phyloP scores from a whole-genome alignment of 2,329 filamentous ascomycete species.

The Aureobasidium sp. region DNA sequence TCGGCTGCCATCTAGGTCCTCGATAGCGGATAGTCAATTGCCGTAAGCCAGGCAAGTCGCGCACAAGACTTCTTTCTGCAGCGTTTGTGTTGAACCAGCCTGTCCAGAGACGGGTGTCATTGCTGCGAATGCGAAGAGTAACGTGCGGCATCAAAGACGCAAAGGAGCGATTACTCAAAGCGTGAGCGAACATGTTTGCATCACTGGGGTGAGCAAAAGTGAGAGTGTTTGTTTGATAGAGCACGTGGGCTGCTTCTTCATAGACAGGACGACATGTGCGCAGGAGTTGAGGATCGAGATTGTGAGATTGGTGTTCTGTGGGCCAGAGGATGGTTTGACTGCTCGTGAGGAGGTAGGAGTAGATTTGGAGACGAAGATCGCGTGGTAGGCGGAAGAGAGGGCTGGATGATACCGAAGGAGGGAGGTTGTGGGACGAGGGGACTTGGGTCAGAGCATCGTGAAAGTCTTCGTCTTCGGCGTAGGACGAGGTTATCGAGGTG shows the following conservation, averaged over 20 bases:
- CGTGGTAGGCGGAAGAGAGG: slow-evolving; percentile 28
- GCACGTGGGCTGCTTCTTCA: slow-evolving; percentile 26
- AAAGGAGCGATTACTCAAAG: slow-evolving; percentile 20
- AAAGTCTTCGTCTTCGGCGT: slow-evolving; percentile 17
- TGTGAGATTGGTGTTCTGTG: slow-evolving; percentile 9
- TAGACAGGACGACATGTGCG: slow-evolving; percentile 25
- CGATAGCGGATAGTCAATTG: slow-evolving; percentile 25
- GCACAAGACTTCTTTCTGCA: slow-evolving; percentile 23
- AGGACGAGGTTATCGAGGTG: slow-evolving; percentile 14
- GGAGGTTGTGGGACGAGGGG: background rate
- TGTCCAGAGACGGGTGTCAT: slow-evolving; percentile 31
- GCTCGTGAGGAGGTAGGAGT: slow-evolving; percentile 25
- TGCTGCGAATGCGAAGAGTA: slow-evolving; percentile 26
- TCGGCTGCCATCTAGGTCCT: slow-evolving; percentile 26
- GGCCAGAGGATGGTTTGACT: slow-evolving; percentile 26
- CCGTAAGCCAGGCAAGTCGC: slow-evolving; percentile 26
- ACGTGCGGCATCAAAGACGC: slow-evolving; percentile 18
- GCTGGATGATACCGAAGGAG: slow-evolving; percentile 23
- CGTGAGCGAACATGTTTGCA: slow-evolving; percentile 31
- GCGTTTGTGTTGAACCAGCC: slow-evolving; percentile 28
- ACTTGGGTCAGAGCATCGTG: slow-evolving; percentile 15
- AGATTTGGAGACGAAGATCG: slow-evolving; percentile 30
- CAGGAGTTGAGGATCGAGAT: slow-evolving; percentile 26
- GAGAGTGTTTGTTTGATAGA: slow-evolving; percentile 29
- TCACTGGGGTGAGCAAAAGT: slow-evolving; percentile 31